phyloP scores from a whole-genome alignment of 305 asterid genomes.

The Solanum chacoense region DNA sequence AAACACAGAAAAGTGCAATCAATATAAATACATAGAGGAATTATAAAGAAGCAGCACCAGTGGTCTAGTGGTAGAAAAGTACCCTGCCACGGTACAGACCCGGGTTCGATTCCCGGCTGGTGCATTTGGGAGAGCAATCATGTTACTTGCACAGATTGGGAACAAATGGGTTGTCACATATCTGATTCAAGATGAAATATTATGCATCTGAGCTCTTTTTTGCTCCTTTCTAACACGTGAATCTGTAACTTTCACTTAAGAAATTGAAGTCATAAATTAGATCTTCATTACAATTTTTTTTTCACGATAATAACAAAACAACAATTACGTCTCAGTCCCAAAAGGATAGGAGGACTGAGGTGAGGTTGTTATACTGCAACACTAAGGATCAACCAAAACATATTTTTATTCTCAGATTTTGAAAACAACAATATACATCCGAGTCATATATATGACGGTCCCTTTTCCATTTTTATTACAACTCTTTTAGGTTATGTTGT shows the following conservation, averaged over 20 bases:
- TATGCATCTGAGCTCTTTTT: neutral
- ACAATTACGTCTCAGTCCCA: too few species aligned
- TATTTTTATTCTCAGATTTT: too few species aligned
- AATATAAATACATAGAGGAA: too few species aligned
- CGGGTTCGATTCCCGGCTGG: conserved; percentile 85
- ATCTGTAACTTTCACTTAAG: neutral
- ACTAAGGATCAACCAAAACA: too few species aligned
- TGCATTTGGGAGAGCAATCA: conserved; percentile 14
- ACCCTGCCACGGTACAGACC: conserved; percentile 78
- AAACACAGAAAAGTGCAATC: too few species aligned
- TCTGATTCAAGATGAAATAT: neutral
- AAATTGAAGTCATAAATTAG: too few species aligned
- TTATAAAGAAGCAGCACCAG: neutral
- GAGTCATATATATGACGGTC: neutral
- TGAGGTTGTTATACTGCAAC: too few species aligned
- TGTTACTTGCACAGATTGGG: neutral
- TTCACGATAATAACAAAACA: too few species aligned
- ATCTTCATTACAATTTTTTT: too few species aligned
- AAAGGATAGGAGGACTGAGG: too few species aligned
- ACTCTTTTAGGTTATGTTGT: too few species aligned
- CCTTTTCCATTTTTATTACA: neutral
- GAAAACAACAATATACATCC: neutral
- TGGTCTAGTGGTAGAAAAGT: conserved; percentile 16
- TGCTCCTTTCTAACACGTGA: neutral
- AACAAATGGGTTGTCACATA: neutral